A percentile compares a stretch with the other conserved stretches of the same genome.
Conservation (phyloP, 2,329 filamentous ascomycete genomes). For the Oidium heveae region DNA sequence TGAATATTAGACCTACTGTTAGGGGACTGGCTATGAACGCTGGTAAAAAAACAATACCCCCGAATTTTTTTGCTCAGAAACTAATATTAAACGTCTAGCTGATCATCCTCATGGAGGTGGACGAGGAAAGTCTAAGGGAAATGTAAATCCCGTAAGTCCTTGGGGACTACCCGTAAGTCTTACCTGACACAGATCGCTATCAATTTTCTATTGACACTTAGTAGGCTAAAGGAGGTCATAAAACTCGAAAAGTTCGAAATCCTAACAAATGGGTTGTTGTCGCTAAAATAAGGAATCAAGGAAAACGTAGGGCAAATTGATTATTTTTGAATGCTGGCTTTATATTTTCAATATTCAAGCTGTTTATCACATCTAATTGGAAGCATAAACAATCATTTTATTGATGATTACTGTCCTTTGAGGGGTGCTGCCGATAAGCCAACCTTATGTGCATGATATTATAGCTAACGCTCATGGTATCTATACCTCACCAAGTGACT, state of each 20-base stretch:
- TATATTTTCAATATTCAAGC: no score
- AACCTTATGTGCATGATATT: no score
- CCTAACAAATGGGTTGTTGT: conserved; percentile 78
- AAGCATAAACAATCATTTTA: no score
- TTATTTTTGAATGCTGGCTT: neutral
- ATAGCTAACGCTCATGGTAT: no score
- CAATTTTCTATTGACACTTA: conserved; percentile 15
- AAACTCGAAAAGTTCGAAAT: conserved; percentile 73
- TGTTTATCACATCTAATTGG: no score
- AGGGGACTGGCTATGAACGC: conserved; percentile 98
- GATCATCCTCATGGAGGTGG: conserved; percentile 98
- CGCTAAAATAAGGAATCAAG: conserved; percentile 65
- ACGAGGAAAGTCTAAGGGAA: conserved; percentile 97
- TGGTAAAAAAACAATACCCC: conserved; percentile 22
- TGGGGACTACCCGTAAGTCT: conserved; percentile 67
- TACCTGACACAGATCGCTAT: neutral
- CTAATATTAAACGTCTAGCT: conserved; percentile 20
- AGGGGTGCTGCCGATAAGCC: no score
- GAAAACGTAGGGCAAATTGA: conserved; percentile 53
- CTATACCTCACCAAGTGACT: no score
- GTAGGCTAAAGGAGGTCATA: conserved; percentile 66
- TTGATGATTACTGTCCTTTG: no score
- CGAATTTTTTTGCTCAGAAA: neutral
- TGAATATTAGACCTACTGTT: conserved; percentile 85
- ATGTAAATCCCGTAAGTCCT: conserved; percentile 77